These are phyloP conservation scores for Xylaria nigripes DNA, from an alignment of 495 filamentous ascomycete genomes.

Conservation along the genomic window DNA sequence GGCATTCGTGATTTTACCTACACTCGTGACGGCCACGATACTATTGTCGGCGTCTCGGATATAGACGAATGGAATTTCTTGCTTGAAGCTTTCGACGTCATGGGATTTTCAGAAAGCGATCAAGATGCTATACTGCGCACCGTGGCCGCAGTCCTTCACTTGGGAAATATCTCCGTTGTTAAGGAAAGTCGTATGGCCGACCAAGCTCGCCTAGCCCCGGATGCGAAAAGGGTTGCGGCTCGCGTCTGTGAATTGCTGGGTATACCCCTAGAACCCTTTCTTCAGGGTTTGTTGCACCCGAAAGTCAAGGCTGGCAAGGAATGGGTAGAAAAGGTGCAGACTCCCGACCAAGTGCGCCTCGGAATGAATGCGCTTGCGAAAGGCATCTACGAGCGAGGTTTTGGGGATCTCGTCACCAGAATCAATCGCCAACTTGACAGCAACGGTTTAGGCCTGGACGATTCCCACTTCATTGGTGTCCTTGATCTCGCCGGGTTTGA, in stretches of 20 bases:
- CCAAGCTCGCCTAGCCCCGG: constrained; percentile 72
- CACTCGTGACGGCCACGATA: constrained; percentile 81
- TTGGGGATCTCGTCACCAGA: constrained; percentile 82
- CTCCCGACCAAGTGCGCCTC: constrained; percentile 88
- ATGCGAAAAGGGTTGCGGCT: constrained; percentile 60
- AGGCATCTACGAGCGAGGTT: constrained; percentile 93
- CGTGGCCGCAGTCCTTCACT: constrained; percentile 82
- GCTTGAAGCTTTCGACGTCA: constrained; percentile 87
- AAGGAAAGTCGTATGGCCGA: constrained; percentile 86
- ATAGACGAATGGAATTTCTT: constrained; percentile 80
- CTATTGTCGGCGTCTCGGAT: constrained; percentile 85
- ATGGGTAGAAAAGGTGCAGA: constrained; percentile 97
- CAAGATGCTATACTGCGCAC: constrained; percentile 76
- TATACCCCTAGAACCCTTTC: constrained; percentile 73
- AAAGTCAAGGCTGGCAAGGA: constrained; percentile 91
- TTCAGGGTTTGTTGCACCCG: constrained; percentile 83
- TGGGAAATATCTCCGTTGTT: constrained; percentile 83
- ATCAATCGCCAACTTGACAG: constrained; percentile 90
- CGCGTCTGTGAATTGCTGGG: constrained; percentile 79
- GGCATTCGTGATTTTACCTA: constrained; percentile 85
- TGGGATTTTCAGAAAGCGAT: constrained; percentile 86
- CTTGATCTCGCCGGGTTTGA: constrained; percentile 99
- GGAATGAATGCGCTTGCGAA: constrained; percentile 89
- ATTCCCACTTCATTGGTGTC: constrained; percentile 92
- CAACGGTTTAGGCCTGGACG: constrained; percentile 66